Base-by-base conservation (phyloP, 257 asterid species). In the Jasminum sambac region DNA sequence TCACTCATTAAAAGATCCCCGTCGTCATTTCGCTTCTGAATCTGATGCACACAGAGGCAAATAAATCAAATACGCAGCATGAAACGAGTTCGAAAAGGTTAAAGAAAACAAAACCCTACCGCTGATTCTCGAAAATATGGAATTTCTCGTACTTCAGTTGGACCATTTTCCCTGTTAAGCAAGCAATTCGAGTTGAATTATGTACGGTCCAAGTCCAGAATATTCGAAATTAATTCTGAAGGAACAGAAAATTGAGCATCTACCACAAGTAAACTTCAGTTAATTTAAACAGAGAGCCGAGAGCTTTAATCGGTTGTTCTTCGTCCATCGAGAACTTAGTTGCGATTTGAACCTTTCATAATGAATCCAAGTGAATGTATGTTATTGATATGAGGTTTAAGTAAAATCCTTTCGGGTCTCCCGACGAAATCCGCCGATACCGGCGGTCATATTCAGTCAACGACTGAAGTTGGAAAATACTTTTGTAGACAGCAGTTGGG, bases 231-330 rank as follows among this genome's bases (percentile, higher is more conserved):
- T n/a, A 7, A 61, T 46, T 39, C 0, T 17, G 50, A 6, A 11
- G 25, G 44, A 72, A 37, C 55, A 42, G 34, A 38, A 60, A 21
- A 26, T 24, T 26, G 55, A 44, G 76, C 82, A 12, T 50, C 72
- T 11, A 94, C 97, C 91, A 82, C 30, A 91, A 84, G 71, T 85
- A 80, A 64, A 87, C 91, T 81, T 89, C 86, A 2, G 96, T 86
- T 76, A 90, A 87, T 57, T 87, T 89, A 72, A 91, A 89, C 13
- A 89, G 74, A 69, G 90, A 71, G 17, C 91, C 97, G 12, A 94
- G 96, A 78, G 86, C 89, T 80, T 36, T 76, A 63, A 77, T 85
- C 14, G 90, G 89, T 41, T 85, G 79, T 48, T 78, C 80, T 69
- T 78, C 84, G 57, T 83, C 81, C 5, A 68, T 24, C 2, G 76